Conservation (phyloP, 768 basidiomycete species). For the Mycena belliarum region DNA sequence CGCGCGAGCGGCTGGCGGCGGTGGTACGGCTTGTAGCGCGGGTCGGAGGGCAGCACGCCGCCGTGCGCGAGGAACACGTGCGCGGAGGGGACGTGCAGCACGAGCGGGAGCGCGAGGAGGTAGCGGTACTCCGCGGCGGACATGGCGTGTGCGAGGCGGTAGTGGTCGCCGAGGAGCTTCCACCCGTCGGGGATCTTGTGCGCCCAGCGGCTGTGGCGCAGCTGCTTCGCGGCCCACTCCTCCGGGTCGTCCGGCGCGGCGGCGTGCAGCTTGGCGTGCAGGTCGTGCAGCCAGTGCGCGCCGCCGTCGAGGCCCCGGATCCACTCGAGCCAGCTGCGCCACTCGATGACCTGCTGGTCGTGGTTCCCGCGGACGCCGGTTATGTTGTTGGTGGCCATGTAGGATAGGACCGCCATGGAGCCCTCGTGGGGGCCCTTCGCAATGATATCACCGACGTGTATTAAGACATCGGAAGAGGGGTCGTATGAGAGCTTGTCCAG, state of each 20-base stretch:
- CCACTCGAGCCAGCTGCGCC: conserved; percentile 88
- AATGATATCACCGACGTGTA: conserved; percentile 84
- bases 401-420: conserved; percentile 65
- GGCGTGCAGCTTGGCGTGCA: conserved; percentile 38
- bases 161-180: conserved; percentile 77
- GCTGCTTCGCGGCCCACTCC: conserved; percentile 39
- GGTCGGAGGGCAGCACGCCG: conserved; percentile 76
- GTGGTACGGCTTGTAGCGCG: conserved; percentile 48
- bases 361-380: conserved; percentile 92
- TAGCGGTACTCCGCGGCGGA: conserved; percentile 67
- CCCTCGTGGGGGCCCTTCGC: conserved; percentile 63
- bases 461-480: conserved; percentile 60
- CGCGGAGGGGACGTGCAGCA: conserved; percentile 71
- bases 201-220: conserved; percentile 43
- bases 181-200: conserved; percentile 63
- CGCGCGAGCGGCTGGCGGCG: conserved; percentile 71
- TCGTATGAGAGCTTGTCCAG: conserved; percentile 63
- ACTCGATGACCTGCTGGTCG: conserved; percentile 89
- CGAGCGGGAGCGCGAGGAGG: conserved; percentile 70
- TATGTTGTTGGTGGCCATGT: conserved; percentile 62
- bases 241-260: conserved; percentile 37
- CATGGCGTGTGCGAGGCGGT: conserved; percentile 70
- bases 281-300: conserved; percentile 52
- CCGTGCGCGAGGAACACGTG: conserved; percentile 83
- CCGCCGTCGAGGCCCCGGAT: conserved; percentile 51